Evolutionary conservation across 768 basidiomycete species (phyloP), one percentile per base, ranked within the genome.

Genomic region (Termitomyces sp.): DNA sequence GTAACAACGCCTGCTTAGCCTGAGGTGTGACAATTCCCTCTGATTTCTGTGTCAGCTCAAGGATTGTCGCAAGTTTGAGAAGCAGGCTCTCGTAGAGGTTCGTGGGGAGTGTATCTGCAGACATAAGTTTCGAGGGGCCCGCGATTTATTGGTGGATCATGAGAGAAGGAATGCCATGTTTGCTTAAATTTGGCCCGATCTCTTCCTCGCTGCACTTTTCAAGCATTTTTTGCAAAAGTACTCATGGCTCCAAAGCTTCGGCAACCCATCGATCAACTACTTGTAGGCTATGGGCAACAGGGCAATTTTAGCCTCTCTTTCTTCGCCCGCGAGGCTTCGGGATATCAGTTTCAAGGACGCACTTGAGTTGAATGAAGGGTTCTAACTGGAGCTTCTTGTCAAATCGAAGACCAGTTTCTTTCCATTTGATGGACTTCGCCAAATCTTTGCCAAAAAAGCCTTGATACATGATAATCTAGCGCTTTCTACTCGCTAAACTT

Each of bases 1-100:
- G 80, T 9, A 89, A 72, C 7, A 90, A 73, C 17, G 79, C 77
- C 61, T 88, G 88, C 61, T 81, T 88, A 19, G 81, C 77, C 56
- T 83, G 80, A 3, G 78, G 77, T 12, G 78, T 84, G 15, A 69
- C 68, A 2, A 76, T 71, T 0, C 81, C 84, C 52, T 84, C 80
- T 10, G 78, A 70, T 42, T 75, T 73, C 59, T 84, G 84, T 0
- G 83, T 82, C 40, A 84, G 72, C 60, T 85, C 77, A 14, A 89
- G 70, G 28, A 89, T 76, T 3, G 73, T 63, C n/a, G 79, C 76
- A 15, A 90, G 75, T 63, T 86, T 87, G 0, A 75, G 68, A 7
- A 89, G 65, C 4, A 89, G 77, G 28, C 68, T 72, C 45, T 84
- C 79, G 63, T 84, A 88, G 41, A 81, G 70, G 4, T 65, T 67